phyloP scores from a whole-genome alignment of 202 grass and related monocot species.

The Eragrostis tef region DNA sequence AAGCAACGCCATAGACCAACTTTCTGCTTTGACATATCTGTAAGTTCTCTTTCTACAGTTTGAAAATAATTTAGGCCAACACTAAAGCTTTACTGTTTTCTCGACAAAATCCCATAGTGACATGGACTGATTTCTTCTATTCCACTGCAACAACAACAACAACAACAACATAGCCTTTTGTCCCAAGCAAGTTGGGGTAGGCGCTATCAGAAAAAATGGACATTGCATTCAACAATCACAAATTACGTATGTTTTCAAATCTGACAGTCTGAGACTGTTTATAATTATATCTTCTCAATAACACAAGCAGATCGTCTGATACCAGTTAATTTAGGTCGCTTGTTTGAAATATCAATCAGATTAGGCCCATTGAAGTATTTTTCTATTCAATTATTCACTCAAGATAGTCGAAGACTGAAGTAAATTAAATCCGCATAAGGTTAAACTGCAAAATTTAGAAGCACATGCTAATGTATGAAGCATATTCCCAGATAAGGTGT shows the following conservation, averaged over 20 bases:
- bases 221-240: not conserved
- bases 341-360: not conserved
- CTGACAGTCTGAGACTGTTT: not conserved
- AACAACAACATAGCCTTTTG: too few relatives aligned
- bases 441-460: slow-evolving; percentile 25
- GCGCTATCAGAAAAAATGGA: not conserved
- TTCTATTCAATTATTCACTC: slow-evolving; percentile 3
- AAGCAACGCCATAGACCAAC: slow-evolving; percentile 57
- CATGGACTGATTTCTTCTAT: too few relatives aligned
- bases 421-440: slow-evolving; percentile 29
- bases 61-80: not conserved
- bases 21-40: slow-evolving; percentile 70
- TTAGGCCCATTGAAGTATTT: not conserved
- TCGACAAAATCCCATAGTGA: too few relatives aligned
- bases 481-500: slow-evolving; percentile 5
- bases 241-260: slow-evolving; percentile 24
- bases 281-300: not conserved
- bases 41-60: slow-evolving; percentile 55
- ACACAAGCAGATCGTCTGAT: not conserved
- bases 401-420: slow-evolving; percentile 19
- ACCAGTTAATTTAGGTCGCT: not conserved
- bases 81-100: slow-evolving; percentile 23
- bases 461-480: not conserved
- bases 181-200: too few relatives aligned
- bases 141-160: too few relatives aligned